A percentile compares a stretch with the other conserved stretches of the same genome.
These are phyloP conservation scores for Schizopora paradoxa DNA, from an alignment of 1,284 basidiomycete genomes.

Conservation along the genomic window DNA sequence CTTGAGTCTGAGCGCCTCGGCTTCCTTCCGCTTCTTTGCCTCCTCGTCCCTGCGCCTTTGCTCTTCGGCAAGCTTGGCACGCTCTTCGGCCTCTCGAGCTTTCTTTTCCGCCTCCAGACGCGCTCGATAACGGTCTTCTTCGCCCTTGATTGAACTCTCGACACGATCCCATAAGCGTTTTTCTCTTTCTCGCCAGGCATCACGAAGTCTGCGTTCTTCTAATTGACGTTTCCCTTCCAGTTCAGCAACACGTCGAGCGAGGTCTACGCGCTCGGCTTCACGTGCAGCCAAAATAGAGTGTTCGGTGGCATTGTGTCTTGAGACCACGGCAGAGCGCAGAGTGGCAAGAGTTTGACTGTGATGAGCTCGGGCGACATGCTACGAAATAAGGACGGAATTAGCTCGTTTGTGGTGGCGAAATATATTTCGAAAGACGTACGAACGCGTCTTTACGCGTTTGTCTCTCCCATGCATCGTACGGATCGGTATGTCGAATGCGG, in stretches of 20 bases:
- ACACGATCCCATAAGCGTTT: slow-evolving; percentile 50
- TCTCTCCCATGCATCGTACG: slow-evolving; percentile 75
- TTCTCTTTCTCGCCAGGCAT: slow-evolving; percentile 48
- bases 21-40: slow-evolving; percentile 33
- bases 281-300: no score
- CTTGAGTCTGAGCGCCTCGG: slow-evolving; percentile 38
- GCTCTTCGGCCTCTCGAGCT: slow-evolving; percentile 42
- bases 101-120: slow-evolving; percentile 48
- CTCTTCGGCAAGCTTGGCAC: slow-evolving; percentile 31
- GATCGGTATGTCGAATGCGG: slow-evolving; percentile 60
- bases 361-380: slow-evolving; percentile 58
- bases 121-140: slow-evolving; percentile 55
- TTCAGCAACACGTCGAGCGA: slow-evolving; percentile 38
- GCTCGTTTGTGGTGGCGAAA: background rate
- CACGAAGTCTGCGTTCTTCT: slow-evolving; percentile 40
- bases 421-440: slow-evolving; percentile 37
- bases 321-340: no score
- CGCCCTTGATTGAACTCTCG: slow-evolving; percentile 56
- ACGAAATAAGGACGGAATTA: slow-evolving; percentile 11
- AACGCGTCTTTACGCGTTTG: slow-evolving; percentile 63
- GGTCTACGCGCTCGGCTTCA: slow-evolving; percentile 37
- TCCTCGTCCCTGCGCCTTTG: slow-evolving; percentile 32
- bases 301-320: no score
- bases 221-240: slow-evolving; percentile 34
- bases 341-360: no score